Evolutionary conservation across 345 rosid species (phyloP).

Genomic region (Sonneratia alba): DNA sequence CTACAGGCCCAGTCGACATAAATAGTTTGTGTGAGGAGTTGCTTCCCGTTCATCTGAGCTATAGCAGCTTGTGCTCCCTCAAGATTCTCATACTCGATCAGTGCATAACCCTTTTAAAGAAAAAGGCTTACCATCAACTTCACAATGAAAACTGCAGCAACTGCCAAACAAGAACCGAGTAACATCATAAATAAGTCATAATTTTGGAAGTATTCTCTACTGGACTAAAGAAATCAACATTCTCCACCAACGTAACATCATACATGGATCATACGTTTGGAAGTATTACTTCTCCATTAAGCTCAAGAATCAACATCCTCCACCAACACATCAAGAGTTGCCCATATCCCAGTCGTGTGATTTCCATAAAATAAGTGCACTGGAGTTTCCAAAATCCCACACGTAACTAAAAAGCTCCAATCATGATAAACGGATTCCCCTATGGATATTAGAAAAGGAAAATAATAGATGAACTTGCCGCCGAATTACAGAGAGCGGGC

Average conservation of each 20-base stretch:
- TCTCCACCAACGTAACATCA: too few relatives aligned
- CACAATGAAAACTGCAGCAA: background rate
- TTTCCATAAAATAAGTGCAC: background rate
- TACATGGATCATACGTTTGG: too few relatives aligned
- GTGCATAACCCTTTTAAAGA: conserved; percentile 35
- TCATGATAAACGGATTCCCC: background rate
- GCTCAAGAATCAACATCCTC: background rate
- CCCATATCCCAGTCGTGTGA: background rate
- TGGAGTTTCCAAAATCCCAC: background rate
- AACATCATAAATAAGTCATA: background rate
- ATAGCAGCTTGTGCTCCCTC: conserved; percentile 44
- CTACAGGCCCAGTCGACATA: conserved; percentile 44
- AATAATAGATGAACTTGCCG: background rate
- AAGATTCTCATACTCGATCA: conserved; percentile 38
- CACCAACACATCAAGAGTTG: background rate
- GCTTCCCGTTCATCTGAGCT: conserved; percentile 27
- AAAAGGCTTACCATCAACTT: background rate
- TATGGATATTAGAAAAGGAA: background rate
- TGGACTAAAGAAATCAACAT: too few relatives aligned
- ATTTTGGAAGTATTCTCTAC: background rate
- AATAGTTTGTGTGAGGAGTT: conserved; percentile 28
- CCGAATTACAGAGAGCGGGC: too few relatives aligned
- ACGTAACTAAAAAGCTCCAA: background rate
- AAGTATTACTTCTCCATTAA: too few relatives aligned
- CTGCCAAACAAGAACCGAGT: background rate